Evolutionary conservation across 169 alveolate genomes (phyloP), one percentile per base, ranked within the genome.

Genomic region (Babesia ovata): DNA sequence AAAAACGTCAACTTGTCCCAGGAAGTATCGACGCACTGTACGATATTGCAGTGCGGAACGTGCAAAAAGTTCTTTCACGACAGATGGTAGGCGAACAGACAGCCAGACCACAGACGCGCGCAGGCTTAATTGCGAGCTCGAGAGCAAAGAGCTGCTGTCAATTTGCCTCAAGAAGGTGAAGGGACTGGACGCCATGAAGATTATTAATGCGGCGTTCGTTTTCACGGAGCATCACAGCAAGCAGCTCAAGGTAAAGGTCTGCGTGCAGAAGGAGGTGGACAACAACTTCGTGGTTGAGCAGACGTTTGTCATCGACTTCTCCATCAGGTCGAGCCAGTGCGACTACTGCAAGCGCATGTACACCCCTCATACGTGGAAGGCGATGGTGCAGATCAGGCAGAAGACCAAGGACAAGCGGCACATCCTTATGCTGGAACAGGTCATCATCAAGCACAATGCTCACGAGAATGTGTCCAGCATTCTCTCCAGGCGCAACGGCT

Each of bases 341-440:
- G 98, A 96, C 48, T 99, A 97, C 84, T 98, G 99, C 84, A 97
- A 96, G 78, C 95, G 94, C 86, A 91, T 92, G 42, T 97, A 92
- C 90, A 98, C 99, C n/a, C 99, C 99, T 2, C 99, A 98, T 87
- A 94, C 98, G 14, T 98, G 99, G 99, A 93, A 94, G 46, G 98
- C 99, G 26, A 82, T 93, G 73, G 99, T 97, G 54, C 95, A 96
- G 85, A 93, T 96, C 24, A 92, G 99, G 66, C 98, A 98, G 85
- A 96, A 96, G 85, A 98, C 97, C 26, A 97, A 94, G 59, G 99
- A 97, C 84, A 97, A 98, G 86, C 87, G 98, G 60, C 97, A 99
- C 14, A 94, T 98, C 88, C 84, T 95, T 52, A 96, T 92, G 85
- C 86, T 98, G 60, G 99, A 98, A 87, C 97, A 97, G 93, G 86